Evolutionary conservation across 345 rosid species (phyloP), one percentile per base, ranked within the genome.

Genomic region (Sonneratia alba): DNA sequence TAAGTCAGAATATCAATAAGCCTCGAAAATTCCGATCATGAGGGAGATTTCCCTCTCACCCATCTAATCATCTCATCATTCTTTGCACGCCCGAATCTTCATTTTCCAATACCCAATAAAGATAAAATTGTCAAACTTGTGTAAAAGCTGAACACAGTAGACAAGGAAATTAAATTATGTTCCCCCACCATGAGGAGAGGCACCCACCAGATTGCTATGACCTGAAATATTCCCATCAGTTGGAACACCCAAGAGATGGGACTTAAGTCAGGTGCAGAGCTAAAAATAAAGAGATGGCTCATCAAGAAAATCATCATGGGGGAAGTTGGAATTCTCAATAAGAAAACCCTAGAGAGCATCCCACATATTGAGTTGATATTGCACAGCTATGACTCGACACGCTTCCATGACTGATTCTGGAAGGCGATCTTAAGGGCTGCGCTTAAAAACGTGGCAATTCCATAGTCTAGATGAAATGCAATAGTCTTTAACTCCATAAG

Each of bases 381-480:
- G 71, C 71, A 36, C 71, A 40, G 53, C 71, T n/a, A 68, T 68
- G 71, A 68, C 70, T 67, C 70, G 55, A 68, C 49, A 68, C 70
- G 71, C 71, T 68, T 68, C 71, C 71, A 68, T 27, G 37, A 53
- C 1, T 68, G 19, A 67, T 12, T 68, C 36, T 40, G 71, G 71
- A 68, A 68, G 71, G 71, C 71, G 71, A 68, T 68, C 71, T 68
- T 68, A 68, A 68, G 71, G 71, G 71, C 56, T 68, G 71, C 15
- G 71, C 71, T 68, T 27, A 68, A 7, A 22, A 3, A 43, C 7
- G 10, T 7, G 2, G 0, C 19, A 47, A 57, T 32, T 57, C 57
- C 57, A 14, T 66, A 47, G 51, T 47, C 51, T 47, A 47, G 15
- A 47, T 9, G 15, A 13, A 9, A 8, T 13, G 9, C 51, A 2